A percentile compares a stretch with the other conserved stretches of the same genome.
These are phyloP conservation scores for Trichophyton rubrum DNA, from an alignment of 2,329 filamentous ascomycete species.

Conservation along the genomic window DNA sequence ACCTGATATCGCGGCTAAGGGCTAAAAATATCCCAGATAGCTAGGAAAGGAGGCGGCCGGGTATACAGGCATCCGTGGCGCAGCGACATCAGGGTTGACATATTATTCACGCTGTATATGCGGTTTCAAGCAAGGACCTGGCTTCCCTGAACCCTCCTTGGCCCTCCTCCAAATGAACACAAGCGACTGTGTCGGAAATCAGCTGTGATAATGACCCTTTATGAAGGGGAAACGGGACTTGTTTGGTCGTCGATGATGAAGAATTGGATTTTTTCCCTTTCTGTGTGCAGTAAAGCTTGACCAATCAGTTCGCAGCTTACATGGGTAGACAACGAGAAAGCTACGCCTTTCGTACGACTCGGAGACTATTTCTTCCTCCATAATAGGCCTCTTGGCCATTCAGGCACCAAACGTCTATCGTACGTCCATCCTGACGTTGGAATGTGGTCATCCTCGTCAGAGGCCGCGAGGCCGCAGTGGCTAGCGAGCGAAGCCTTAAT, in stretches of 20 bases:
- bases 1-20: conserved; percentile 1
- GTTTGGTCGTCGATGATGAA: neutral
- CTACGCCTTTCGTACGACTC: conserved; percentile 1
- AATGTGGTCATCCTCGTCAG: neutral
- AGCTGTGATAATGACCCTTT: neutral
- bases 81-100: neutral
- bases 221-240: neutral
- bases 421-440: neutral
- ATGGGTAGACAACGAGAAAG: neutral
- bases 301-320: neutral
- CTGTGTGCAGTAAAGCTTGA: neutral
- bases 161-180: neutral
- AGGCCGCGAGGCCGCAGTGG: neutral
- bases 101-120: neutral
- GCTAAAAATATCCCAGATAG: neutral
- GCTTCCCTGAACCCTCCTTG: neutral
- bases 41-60: neutral
- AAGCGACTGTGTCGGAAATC: neutral
- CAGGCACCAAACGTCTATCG: neutral
- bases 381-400: neutral
- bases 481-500: neutral
- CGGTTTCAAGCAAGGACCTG: neutral
- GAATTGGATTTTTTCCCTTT: neutral
- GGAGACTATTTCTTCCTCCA: neutral
- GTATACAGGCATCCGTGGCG: neutral